Conservation (phyloP, 2,329 filamentous ascomycete species). For the Verruconis gallopava region DNA sequence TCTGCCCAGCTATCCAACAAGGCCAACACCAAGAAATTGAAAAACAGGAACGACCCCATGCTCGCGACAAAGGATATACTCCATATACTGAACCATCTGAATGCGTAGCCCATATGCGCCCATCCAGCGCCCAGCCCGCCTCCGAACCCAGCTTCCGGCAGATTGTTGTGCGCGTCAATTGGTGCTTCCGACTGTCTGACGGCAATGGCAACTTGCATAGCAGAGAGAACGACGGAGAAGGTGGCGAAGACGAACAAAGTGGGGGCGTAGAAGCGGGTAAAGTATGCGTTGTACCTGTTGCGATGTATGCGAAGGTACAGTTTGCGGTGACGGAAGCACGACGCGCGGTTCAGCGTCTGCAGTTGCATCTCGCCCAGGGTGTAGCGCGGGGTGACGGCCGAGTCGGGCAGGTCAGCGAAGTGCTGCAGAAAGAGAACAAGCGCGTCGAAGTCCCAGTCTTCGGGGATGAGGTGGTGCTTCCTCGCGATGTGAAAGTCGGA, state of each 20-base stretch:
- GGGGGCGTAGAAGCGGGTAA: slow-evolving; percentile 6
- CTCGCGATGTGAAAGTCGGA: slow-evolving; percentile 24
- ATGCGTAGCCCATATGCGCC: neutral
- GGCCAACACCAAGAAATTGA: neutral
- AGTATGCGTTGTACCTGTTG: slow-evolving; percentile 5
- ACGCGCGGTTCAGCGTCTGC: slow-evolving; percentile 4
- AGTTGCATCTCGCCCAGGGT: slow-evolving; percentile 24
- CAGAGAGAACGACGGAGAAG: neutral
- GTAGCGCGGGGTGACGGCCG: slow-evolving; percentile 21
- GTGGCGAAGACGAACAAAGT: slow-evolving; percentile 10
- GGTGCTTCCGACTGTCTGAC: neutral
- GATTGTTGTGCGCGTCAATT: neutral
- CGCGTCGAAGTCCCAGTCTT: slow-evolving; percentile 16
- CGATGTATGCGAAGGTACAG: slow-evolving; percentile 4
- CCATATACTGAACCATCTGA: neutral
- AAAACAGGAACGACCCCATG: neutral
- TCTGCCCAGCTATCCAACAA: neutral
- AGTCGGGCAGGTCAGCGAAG: slow-evolving; percentile 18
- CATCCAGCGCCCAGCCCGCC: neutral
- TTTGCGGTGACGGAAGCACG: neutral
- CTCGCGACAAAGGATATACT: neutral
- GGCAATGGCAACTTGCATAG: slow-evolving; percentile 4
- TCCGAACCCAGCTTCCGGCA: neutral
- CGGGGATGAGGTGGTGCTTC: slow-evolving; percentile 18
- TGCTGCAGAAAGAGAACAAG: slow-evolving; percentile 19